A percentile compares a stretch with the other conserved stretches of the same genome.
These are phyloP conservation scores for Penicillium polonicum DNA, from an alignment of 2,329 filamentous ascomycete genomes.

Conservation along the genomic window DNA sequence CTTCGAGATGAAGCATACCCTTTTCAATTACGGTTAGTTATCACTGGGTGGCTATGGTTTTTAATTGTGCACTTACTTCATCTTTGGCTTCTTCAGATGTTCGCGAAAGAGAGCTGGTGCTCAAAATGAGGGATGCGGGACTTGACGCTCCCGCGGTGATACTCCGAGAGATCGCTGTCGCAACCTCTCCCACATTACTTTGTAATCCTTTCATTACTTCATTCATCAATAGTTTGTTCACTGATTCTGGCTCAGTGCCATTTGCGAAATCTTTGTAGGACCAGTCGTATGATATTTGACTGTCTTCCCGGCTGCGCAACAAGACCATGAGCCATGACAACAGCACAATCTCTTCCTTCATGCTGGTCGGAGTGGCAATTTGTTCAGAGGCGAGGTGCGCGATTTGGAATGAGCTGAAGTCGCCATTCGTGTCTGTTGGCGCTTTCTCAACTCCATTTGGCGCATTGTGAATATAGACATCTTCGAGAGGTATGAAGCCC, in stretches of 20 bases:
- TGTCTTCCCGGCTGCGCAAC: slow-evolving; percentile 44
- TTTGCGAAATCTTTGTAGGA: slow-evolving; percentile 26
- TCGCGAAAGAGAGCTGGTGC: slow-evolving; percentile 23
- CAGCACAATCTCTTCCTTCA: slow-evolving; percentile 45
- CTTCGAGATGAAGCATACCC: slow-evolving; percentile 36
- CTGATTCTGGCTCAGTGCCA: slow-evolving; percentile 15
- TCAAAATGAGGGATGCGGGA: slow-evolving; percentile 23
- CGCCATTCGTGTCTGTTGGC: slow-evolving; percentile 5
- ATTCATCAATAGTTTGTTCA: slow-evolving; percentile 29
- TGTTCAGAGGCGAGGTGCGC: slow-evolving; percentile 27
- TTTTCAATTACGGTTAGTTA: slow-evolving; percentile 20
- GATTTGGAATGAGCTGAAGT: slow-evolving; percentile 31
- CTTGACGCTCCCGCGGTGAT: slow-evolving; percentile 15
- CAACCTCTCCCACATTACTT: slow-evolving; percentile 29
- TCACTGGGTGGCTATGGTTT: not conserved
- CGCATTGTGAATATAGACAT: slow-evolving; percentile 4
- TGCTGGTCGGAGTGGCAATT: slow-evolving; percentile 30
- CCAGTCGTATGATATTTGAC: slow-evolving; percentile 43
- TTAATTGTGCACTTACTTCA: slow-evolving; percentile 18
- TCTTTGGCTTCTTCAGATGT: slow-evolving; percentile 20
- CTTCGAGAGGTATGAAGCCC: slow-evolving; percentile 17
- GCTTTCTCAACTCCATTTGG: slow-evolving; percentile 2
- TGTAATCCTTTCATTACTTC: slow-evolving; percentile 38
- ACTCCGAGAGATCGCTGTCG: slow-evolving; percentile 29
- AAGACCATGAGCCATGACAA: slow-evolving; percentile 49